phyloP scores from a whole-genome alignment of 805 yeast genomes.

The Candida saitoana region DNA sequence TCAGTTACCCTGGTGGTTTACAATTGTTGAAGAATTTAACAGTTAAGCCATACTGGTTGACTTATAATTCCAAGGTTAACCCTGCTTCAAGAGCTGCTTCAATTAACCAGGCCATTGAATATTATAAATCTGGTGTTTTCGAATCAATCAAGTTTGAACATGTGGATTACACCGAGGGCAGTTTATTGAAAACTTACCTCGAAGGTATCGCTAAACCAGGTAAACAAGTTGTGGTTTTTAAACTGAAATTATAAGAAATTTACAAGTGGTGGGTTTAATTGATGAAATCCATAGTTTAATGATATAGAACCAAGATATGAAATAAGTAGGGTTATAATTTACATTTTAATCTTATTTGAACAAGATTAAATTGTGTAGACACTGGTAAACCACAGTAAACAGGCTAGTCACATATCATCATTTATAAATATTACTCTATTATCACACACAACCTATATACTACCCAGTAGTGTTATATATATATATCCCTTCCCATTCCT shows the following conservation, averaged over 20 bases:
- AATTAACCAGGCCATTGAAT: conserved; percentile 50
- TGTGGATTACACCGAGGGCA: conserved; percentile 31
- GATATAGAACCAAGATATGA: too few species aligned
- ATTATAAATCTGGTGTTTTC: conserved; percentile 57
- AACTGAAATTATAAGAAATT: conserved; percentile 4
- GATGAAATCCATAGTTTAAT: too few species aligned
- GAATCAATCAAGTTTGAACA: conserved; percentile 42
- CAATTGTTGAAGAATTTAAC: conserved; percentile 31
- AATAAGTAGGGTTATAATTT: too few species aligned
- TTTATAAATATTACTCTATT: too few species aligned
- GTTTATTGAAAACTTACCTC: conserved; percentile 39
- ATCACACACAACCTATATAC: too few species aligned
- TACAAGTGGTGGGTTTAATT: too few species aligned
- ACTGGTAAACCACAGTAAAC: too few species aligned
- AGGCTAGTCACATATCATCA: too few species aligned
- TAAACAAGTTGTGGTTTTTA: conserved; percentile 38
- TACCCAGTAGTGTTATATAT: too few species aligned
- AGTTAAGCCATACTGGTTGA: conserved; percentile 29
- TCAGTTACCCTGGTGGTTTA: conserved; percentile 16
- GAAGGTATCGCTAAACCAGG: conserved; percentile 41
- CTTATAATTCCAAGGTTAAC: conserved; percentile 26
- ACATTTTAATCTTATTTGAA: too few species aligned
- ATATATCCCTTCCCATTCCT: too few species aligned
- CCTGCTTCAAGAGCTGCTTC: conserved; percentile 58
- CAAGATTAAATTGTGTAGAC: too few species aligned